Base-by-base conservation (phyloP, 768 basidiomycete species). In the Dacryopinax primogenitus region DNA sequence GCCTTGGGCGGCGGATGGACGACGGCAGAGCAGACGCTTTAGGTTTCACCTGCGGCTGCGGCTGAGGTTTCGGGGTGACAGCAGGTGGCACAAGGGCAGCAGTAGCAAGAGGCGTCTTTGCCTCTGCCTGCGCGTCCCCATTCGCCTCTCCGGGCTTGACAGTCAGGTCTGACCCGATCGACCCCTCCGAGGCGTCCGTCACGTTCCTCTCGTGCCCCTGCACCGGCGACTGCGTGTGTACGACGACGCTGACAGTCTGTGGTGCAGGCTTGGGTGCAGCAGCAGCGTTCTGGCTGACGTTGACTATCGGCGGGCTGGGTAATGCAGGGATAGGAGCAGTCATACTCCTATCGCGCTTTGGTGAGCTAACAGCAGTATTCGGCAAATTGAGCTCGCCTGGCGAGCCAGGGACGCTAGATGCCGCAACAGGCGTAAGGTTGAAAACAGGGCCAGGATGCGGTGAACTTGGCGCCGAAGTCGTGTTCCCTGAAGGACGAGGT, bases 1-100 rank as follows among this genome's bases (percentile, higher is more conserved):
- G 33, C 62, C 21, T 9, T 28, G 77, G 76, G 67, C 83, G 80
- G 66, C 77, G 76, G 16, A 79, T 77, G n/a, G n/a, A n/a, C n/a
- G n/a, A n/a, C 62, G 44, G 13, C 51, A 28, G 51, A 13, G 13
- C 26, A 7, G 26, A 11, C 7, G 51, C 51, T 23, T 18, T 44
- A 18, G 23, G 74, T 74, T 65, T 72, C 75, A 26, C 34, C 37
- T 3, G 68, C 30, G 15, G 73, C 66, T 16, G 62, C 44, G 12
- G 16, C 26, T 39, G 2, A 13, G 39, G 62, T 23, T 21, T 47
- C 33, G 21, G 3, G 4, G n/a, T n/a, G n/a, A n/a, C n/a, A n/a
- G n/a, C n/a, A n/a, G n/a, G n/a, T n/a, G n/a, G n/a, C n/a, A n/a
- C n/a, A n/a, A n/a, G n/a, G n/a, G n/a, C n/a, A n/a, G n/a, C n/a